Conservation (phyloP, 495 filamentous ascomycete genomes). For the Xylaria longipes region DNA sequence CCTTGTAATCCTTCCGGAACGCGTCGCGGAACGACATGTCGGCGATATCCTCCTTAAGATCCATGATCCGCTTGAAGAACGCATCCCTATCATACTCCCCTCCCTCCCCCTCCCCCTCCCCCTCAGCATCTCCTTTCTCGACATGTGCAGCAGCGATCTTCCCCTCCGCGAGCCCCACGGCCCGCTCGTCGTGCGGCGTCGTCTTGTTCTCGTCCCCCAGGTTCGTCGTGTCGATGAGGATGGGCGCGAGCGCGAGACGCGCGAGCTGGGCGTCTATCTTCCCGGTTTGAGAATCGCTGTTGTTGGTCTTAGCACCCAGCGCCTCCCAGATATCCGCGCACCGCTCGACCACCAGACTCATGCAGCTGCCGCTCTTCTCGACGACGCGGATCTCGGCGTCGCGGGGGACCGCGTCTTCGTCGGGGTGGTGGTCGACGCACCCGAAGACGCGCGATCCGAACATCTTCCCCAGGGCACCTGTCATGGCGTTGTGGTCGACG, state of each 20-base stretch:
- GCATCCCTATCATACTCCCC: conserved; percentile 56
- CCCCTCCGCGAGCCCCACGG: conserved; percentile 68
- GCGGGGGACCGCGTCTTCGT: conserved; percentile 70
- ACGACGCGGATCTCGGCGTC: conserved; percentile 67
- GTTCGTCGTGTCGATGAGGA: conserved; percentile 86
- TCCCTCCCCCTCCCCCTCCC: conserved; percentile 20
- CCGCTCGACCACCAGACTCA: conserved; percentile 73
- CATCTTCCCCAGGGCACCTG: conserved; percentile 56
- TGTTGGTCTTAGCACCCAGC: conserved; percentile 22
- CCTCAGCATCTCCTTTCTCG: background rate
- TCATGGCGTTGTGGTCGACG: conserved; percentile 89
- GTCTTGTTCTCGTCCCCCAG: conserved; percentile 73
- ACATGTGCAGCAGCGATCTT: conserved; percentile 29
- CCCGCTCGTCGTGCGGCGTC: conserved; percentile 69
- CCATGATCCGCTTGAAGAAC: conserved; percentile 69
- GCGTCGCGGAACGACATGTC: conserved; percentile 73
- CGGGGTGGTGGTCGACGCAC: conserved; percentile 92
- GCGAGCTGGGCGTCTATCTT: conserved; percentile 64
- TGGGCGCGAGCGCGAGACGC: conserved; percentile 76
- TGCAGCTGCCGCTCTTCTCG: conserved; percentile 76
- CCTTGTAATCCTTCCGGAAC: conserved; percentile 90
- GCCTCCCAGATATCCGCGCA: conserved; percentile 63
- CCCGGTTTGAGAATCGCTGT: background rate
- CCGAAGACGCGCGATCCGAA: conserved; percentile 61
- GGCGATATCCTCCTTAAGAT: conserved; percentile 76